phyloP scores from a whole-genome alignment of 2,329 filamentous ascomycete genomes.

The Chlorencoelia australis region DNA sequence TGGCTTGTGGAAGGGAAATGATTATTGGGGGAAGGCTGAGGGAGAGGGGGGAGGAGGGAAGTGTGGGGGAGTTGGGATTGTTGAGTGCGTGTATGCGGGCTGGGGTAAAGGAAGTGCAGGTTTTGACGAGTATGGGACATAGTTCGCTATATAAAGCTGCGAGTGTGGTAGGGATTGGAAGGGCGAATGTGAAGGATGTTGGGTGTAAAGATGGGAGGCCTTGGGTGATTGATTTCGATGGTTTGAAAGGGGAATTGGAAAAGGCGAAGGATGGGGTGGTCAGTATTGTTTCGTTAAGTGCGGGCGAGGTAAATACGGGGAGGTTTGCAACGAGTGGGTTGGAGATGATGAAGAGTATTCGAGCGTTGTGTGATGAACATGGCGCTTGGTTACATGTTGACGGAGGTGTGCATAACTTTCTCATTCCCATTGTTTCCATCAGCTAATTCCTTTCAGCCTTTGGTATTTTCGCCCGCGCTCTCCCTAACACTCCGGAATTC shows the following conservation, averaged over 20 bases:
- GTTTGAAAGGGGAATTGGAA: slow-evolving; percentile 50
- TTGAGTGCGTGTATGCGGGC: slow-evolving; percentile 53
- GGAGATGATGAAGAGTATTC: slow-evolving; percentile 40
- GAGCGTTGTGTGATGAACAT: slow-evolving; percentile 61
- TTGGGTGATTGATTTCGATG: slow-evolving; percentile 60
- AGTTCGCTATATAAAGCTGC: slow-evolving; percentile 80
- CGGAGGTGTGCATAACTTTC: slow-evolving; percentile 40
- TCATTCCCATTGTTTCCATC: too few species aligned
- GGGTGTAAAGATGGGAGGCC: slow-evolving; percentile 40
- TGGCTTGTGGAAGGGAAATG: slow-evolving; percentile 62
- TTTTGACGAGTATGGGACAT: slow-evolving; percentile 74
- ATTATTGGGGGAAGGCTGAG: slow-evolving; percentile 36
- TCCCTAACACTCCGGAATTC: slow-evolving; percentile 50
- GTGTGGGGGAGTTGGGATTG: slow-evolving; percentile 62
- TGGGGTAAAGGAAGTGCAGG: slow-evolving; percentile 57
- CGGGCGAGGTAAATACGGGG: slow-evolving; percentile 85
- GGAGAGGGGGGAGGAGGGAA: slow-evolving; percentile 23
- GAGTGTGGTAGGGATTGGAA: slow-evolving; percentile 69
- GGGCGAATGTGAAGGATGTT: slow-evolving; percentile 55
- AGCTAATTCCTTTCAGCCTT: slow-evolving; percentile 47
- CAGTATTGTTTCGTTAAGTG: slow-evolving; percentile 73
- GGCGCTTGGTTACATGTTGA: slow-evolving; percentile 85
- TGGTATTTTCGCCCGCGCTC: slow-evolving; percentile 65
- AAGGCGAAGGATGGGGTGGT: slow-evolving; percentile 39
- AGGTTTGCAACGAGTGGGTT: slow-evolving; percentile 55